Evolutionary conservation across 176 grass and related monocot species (phyloP), one percentile per base, ranked within the genome.

Genomic region (Eragrostis nindensis): DNA sequence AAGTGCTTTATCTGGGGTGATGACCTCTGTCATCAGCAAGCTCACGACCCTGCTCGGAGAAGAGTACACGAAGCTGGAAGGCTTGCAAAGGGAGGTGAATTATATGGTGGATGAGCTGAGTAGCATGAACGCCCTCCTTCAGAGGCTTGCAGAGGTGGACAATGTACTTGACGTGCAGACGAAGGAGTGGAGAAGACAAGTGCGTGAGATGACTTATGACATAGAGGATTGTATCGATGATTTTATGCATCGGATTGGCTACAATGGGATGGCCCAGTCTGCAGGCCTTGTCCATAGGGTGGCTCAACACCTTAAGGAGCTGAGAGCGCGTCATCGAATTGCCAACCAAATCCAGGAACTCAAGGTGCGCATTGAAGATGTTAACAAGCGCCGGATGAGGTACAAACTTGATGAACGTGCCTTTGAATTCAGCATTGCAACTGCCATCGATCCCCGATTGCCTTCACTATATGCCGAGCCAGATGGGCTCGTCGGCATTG

Each of bases 21-120:
- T 67, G 62, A 67, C 46, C 3, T 66, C 76, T 67, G 76, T 79
- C 76, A 67, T 79, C 32, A n/a, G 1, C 19, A 79, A 79, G 30
- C 76, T 79, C n/a, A 40, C 29, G 5, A 8, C 46, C 2, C 76
- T 79, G 46, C 76, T 79, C 11, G 76, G 62, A 27, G 30, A 79
- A 32, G 62, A 79, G 21, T 79, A 68, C 30, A 16, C 21, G 16
- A 79, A 79, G 30, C 29, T 79, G 46, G 19, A 65, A 67, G 62
- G 76, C 0, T 12, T 79, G 6, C 76, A 67, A 17, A 53, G 47
- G 44, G 76, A 79, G 76, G 76, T 79, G 19, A 66, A 67, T 21
- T 53, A 40, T 67, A 79, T 79, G 76, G 53, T 16, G 47, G 76
- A 79, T 67, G 76, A 79, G 46, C 46, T 79, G 62, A 79, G 76